phyloP scores from a whole-genome alignment of 2,329 filamentous ascomycete genomes.

The Tolypocladium endophyticum region DNA sequence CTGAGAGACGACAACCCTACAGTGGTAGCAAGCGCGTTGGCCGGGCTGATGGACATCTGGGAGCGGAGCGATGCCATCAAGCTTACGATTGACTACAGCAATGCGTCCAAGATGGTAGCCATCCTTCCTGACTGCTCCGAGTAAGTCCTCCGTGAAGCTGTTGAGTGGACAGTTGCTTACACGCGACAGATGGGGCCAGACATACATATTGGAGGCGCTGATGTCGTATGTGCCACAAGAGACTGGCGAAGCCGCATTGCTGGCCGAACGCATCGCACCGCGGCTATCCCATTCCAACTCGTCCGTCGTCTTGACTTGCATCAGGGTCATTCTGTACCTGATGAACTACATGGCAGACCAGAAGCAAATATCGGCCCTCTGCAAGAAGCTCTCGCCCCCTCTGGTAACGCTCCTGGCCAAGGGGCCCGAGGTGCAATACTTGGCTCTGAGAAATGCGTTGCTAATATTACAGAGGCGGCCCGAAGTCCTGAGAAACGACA shows the following conservation, averaged over 20 bases:
- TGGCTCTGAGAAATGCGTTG: constrained; percentile 85
- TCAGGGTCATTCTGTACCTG: constrained; percentile 89
- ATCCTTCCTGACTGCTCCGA: constrained; percentile 96
- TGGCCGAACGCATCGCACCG: constrained; percentile 91
- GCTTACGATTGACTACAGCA: constrained; percentile 93
- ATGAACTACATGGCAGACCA: constrained; percentile 98
- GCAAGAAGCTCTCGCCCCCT: constrained; percentile 87
- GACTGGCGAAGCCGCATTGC: constrained; percentile 71
- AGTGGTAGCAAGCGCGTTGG: constrained; percentile 87
- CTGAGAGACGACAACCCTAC: constrained; percentile 94
- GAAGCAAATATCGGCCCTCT: constrained; percentile 76
- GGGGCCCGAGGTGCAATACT: constrained; percentile 95
- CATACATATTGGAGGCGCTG: constrained; percentile 92
- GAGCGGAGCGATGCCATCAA: constrained; percentile 96
- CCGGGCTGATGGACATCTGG: constrained; percentile 94
- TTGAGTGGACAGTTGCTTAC: not conserved
- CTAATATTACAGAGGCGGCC: constrained; percentile 87
- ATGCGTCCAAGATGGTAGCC: constrained; percentile 95
- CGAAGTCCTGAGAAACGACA: constrained; percentile 90
- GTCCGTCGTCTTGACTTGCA: constrained; percentile 89
- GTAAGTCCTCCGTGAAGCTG: constrained; percentile 39
- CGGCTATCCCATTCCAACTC: constrained; percentile 95
- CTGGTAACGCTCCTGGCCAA: constrained; percentile 92
- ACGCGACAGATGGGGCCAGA: constrained; percentile 78
- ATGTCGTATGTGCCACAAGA: constrained; percentile 98